Percentiles rank a stretch among this genome's conserved stretches.
These are phyloP conservation scores for Termitomyces sp. DNA, from an alignment of 768 basidiomycete genomes.

Conservation along the genomic window DNA sequence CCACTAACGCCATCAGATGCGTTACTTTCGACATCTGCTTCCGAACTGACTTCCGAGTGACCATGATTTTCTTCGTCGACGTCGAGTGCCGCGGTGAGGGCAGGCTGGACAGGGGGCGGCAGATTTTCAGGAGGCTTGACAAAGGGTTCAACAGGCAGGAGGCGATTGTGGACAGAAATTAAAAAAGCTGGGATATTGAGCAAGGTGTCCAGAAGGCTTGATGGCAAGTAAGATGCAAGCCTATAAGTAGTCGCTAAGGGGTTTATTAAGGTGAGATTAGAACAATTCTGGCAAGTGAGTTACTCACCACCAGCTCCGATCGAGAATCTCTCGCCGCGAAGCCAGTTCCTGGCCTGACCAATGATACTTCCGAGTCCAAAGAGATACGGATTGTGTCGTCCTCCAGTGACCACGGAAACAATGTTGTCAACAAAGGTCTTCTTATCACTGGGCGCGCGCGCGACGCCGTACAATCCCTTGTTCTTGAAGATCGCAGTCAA, in stretches of 20 bases:
- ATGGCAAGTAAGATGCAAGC: conserved; percentile 65
- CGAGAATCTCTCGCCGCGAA: conserved; percentile 63
- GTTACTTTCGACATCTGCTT: conserved; percentile 67
- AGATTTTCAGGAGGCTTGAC: conserved; percentile 14
- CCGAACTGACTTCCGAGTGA: conserved; percentile 46
- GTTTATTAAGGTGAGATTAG: conserved; percentile 5
- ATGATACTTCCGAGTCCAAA: conserved; percentile 41
- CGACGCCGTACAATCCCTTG: conserved; percentile 32
- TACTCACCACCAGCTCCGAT: conserved; percentile 76
- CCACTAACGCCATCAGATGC: conserved; percentile 47
- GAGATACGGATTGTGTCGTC: conserved; percentile 36
- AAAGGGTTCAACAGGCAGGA: conserved; percentile 48
- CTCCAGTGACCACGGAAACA: conserved; percentile 54
- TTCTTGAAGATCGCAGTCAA: conserved; percentile 30
- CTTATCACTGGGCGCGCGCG: conserved; percentile 51
- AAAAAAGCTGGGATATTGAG: conserved; percentile 64
- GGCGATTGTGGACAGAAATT: conserved; percentile 53
- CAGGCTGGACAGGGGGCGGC: conserved; percentile 25
- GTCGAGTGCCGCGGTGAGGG: conserved; percentile 9
- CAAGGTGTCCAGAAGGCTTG: conserved; percentile 55
- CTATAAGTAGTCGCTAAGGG: conserved; percentile 62
- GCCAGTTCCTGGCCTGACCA: conserved; percentile 47
- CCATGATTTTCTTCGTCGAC: conserved; percentile 6
- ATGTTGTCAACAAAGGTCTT: conserved; percentile 55
- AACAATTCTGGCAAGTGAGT: neutral